Base-by-base conservation (phyloP, 1,139 yeast species). In the Debaryomyces udenii region DNA sequence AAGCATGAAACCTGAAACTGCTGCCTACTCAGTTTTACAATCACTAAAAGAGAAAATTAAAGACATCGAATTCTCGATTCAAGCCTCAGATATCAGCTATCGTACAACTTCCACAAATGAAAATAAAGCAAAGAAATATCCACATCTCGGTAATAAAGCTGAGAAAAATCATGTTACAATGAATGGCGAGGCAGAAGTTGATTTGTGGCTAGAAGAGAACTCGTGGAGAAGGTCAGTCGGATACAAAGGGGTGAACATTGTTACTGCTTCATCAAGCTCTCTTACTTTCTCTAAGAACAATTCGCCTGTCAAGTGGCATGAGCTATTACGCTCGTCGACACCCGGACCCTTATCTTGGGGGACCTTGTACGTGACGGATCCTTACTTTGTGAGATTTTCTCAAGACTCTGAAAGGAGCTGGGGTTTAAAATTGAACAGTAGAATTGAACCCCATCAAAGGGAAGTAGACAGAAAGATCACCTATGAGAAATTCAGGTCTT, bases 11-110 rank as follows among this genome's bases (percentile, higher is more conserved):
- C 28, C 38, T 7, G 22, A 35, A 35, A 24, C 39, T 14, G 27
- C 39, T 26, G 39, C 32, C 9, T 36, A 28, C 14, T 18, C 22
- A 15, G 30, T 36, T 20, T 13, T 29, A 36, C 39, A 36, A 10
- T 23, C 15, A 10, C 27, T 28, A 13, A 36, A 36, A 20, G 17
- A 36, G 9, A 36, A 36, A 18, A 20, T 36, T 4, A 36, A 36
- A 18, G 33, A 36, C 10, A 27, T 36, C 9, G 39, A 36, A 28
- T 20, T 5, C 9, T 14, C 22, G 3, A 4, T 34, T 5, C 17
- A 34, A n/a, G 18, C 11, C 9, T 17, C 16, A 9, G 7, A 29
- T 29, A 9, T n/a, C 11, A 32, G 9, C 17, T 6, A 29, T 20
- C 22, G 7, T 7, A 20, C 7, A 6, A 20, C 7, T 20, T 7